These are phyloP conservation scores for Phylloporus arenicola DNA, from an alignment of 768 basidiomycete species.

Conservation along the genomic window DNA sequence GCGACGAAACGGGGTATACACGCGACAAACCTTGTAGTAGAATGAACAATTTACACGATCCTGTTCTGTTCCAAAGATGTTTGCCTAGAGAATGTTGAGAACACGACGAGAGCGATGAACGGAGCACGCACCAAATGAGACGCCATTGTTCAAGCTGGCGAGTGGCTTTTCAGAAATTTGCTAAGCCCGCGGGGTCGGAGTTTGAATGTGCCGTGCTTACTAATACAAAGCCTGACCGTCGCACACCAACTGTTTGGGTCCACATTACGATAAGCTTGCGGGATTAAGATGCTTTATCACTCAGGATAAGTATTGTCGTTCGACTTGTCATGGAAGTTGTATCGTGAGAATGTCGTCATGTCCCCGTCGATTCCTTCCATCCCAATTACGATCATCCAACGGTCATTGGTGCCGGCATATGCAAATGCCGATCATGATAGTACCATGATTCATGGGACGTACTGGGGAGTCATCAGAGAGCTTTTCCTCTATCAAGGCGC, in stretches of 20 bases:
- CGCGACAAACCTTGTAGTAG: slow-evolving; percentile 79
- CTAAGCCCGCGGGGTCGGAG: slow-evolving; percentile 20
- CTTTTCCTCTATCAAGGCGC: not conserved
- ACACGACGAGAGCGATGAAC: not conserved
- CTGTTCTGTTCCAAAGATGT: slow-evolving; percentile 93
- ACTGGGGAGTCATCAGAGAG: too few species aligned
- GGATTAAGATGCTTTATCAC: too few species aligned
- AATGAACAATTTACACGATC: slow-evolving; percentile 98
- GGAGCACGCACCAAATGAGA: slow-evolving; percentile 63
- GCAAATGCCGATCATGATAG: not conserved
- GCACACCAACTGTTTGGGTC: not conserved
- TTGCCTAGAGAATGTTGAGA: slow-evolving; percentile 50
- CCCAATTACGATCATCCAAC: too few species aligned
- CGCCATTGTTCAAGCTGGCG: slow-evolving; percentile 36
- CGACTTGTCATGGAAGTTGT: too few species aligned
- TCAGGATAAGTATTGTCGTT: too few species aligned
- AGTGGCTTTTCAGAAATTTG: slow-evolving; percentile 7
- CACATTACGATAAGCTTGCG: too few species aligned
- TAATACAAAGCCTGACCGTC: not conserved
- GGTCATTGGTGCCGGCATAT: not conserved
- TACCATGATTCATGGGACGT: too few species aligned
- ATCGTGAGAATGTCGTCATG: too few species aligned
- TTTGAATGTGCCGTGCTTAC: slow-evolving; percentile 8
- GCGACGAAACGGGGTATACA: not conserved
- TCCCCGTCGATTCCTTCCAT: too few species aligned